These are phyloP conservation scores for Globisporangium irregulare DNA, from an alignment of 352 stramenopile genomes.

Conservation along the genomic window DNA sequence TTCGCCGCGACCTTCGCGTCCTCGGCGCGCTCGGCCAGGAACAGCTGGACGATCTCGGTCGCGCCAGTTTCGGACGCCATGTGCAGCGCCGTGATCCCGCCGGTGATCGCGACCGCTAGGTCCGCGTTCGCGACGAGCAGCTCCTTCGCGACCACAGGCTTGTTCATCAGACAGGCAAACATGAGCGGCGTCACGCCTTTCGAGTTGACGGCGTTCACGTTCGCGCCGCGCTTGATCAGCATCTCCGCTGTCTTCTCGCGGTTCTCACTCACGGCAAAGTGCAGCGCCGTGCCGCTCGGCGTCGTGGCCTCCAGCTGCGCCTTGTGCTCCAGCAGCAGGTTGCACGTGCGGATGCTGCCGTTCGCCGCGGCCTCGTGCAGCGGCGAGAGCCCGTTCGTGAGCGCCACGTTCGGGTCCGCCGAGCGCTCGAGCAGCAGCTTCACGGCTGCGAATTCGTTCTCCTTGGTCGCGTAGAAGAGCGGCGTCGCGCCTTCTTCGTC, in stretches of 20 bases:
- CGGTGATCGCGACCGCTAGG: slow-evolving; percentile 48
- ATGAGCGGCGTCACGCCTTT: slow-evolving; percentile 76
- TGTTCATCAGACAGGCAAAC: slow-evolving; percentile 77
- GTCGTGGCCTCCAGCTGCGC: slow-evolving; percentile 56
- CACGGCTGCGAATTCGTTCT: slow-evolving; percentile 73
- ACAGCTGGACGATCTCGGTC: slow-evolving; percentile 51
- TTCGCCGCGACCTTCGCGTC: slow-evolving; percentile 56
- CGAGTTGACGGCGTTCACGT: slow-evolving; percentile 62
- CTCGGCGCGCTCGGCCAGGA: slow-evolving; percentile 44
- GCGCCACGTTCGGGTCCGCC: slow-evolving; percentile 49
- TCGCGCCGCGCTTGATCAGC: slow-evolving; percentile 54
- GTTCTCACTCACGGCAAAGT: slow-evolving; percentile 81
- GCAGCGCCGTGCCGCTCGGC: slow-evolving; percentile 70
- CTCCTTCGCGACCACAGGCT: slow-evolving; percentile 53
- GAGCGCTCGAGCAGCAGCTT: slow-evolving; percentile 60
- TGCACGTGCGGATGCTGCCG: slow-evolving; percentile 55
- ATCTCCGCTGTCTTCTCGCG: slow-evolving; percentile 72
- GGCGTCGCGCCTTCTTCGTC: slow-evolving; percentile 73
- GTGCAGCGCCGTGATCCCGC: slow-evolving; percentile 67
- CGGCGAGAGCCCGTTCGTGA: slow-evolving; percentile 57
- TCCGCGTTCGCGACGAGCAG: slow-evolving; percentile 51
- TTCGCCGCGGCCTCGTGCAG: slow-evolving; percentile 75
- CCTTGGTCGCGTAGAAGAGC: slow-evolving; percentile 67
- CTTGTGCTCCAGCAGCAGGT: slow-evolving; percentile 52
- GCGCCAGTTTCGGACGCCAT: slow-evolving; percentile 77